Percentiles rank a stretch among this genome's conserved stretches.
Evolutionary conservation across 495 filamentous ascomycete species (phyloP).

Genomic region (Hypoxylon lienhwacheense): DNA sequence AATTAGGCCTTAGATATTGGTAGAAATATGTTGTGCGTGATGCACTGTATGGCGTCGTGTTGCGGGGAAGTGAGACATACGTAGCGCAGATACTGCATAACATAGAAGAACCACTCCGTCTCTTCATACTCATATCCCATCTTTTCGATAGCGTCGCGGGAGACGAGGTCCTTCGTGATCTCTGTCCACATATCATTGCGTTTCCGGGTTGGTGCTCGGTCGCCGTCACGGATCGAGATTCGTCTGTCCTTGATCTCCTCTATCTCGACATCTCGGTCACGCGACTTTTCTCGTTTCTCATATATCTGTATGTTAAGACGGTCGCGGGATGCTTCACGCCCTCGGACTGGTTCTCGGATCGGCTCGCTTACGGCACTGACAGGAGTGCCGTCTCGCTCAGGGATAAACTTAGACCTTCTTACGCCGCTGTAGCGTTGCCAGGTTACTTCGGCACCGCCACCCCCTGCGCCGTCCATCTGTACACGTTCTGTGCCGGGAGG

Average conservation of each 20-base stretch:
- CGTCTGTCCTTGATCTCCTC: slow-evolving; percentile 52
- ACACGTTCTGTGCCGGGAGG: slow-evolving; percentile 77
- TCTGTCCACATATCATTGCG: slow-evolving; percentile 90
- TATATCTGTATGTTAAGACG: slow-evolving; percentile 50
- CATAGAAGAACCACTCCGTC: slow-evolving; percentile 84
- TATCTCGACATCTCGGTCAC: slow-evolving; percentile 48
- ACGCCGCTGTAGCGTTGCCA: slow-evolving; percentile 80
- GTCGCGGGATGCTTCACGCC: slow-evolving; percentile 41
- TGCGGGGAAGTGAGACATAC: slow-evolving; percentile 56
- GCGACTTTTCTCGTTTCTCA: slow-evolving; percentile 40
- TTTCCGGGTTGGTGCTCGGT: slow-evolving; percentile 41
- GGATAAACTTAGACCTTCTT: slow-evolving; percentile 66
- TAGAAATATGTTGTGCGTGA: background rate
- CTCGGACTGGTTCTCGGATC: slow-evolving; percentile 8
- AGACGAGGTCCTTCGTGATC: slow-evolving; percentile 91
- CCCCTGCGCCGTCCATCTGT: slow-evolving; percentile 71
- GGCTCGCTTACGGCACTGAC: slow-evolving; percentile 20
- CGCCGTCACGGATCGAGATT: slow-evolving; percentile 40
- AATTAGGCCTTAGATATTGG: background rate
- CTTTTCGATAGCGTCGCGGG: slow-evolving; percentile 82
- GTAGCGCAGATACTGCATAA: slow-evolving; percentile 86
- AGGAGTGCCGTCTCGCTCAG: slow-evolving; percentile 49
- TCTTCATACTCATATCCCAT: slow-evolving; percentile 90
- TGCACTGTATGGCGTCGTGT: background rate
- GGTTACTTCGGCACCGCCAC: slow-evolving; percentile 65